phyloP scores from a whole-genome alignment of 345 rosid genomes.

The Eucalyptus sideroxylon region DNA sequence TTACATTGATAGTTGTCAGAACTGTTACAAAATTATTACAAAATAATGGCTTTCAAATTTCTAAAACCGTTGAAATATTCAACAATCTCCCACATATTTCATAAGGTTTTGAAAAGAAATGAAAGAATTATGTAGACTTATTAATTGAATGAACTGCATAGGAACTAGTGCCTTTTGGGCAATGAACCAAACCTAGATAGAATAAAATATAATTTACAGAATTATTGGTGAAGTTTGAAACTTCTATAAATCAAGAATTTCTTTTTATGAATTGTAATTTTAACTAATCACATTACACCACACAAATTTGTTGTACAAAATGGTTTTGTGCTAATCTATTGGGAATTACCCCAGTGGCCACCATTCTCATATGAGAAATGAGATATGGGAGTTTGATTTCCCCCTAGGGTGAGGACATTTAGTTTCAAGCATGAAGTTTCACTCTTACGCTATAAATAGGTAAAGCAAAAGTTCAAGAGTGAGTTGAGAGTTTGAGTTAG shows the following conservation, averaged over 20 bases:
- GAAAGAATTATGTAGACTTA: no score
- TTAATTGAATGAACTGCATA: neutral
- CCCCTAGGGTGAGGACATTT: no score
- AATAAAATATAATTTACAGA: neutral
- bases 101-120: neutral
- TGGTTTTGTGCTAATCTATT: neutral
- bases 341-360: no score
- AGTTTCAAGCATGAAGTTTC: no score
- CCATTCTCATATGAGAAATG: no score
- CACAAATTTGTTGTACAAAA: neutral
- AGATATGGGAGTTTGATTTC: no score
- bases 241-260: neutral
- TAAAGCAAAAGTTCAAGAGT: no score
- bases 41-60: neutral
- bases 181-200: neutral
- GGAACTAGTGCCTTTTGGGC: neutral
- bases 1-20: neutral
- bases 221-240: neutral
- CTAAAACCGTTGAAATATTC: neutral
- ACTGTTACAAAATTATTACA: neutral
- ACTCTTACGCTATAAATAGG: no score
- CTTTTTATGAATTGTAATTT: neutral
- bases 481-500: no score
- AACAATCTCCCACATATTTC: neutral
- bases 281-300: neutral